Conservation (phyloP, 345 rosid genomes). For the Litchi chinensis region DNA sequence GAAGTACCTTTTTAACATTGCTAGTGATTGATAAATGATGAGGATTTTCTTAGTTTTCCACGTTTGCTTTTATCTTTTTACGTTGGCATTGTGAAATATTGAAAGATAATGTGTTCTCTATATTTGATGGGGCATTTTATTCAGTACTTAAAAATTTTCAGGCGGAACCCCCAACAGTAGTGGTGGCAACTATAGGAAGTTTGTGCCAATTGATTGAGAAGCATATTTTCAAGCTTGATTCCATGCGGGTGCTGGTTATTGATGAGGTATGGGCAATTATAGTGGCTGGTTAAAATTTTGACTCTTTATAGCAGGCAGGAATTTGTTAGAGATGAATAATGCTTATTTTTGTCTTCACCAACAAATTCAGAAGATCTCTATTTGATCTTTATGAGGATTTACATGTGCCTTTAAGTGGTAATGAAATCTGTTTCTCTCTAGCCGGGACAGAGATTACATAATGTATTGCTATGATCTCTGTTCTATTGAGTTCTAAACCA, state of each 20-base stretch:
- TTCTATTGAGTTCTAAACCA: not conserved
- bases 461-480: not conserved
- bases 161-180: slow-evolving; percentile 93
- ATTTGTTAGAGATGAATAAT: not conserved
- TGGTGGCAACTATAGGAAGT: slow-evolving; percentile 85
- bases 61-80: not conserved
- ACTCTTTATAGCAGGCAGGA: not conserved
- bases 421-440: slow-evolving; percentile 5
- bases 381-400: not conserved
- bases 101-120: not conserved
- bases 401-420: not conserved
- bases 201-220: slow-evolving; percentile 88
- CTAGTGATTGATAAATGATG: not conserved
- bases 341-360: not conserved
- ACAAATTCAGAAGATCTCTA: not conserved
- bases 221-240: slow-evolving; percentile 67
- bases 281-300: not conserved
- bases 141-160: slow-evolving; percentile 34
- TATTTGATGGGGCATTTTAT: slow-evolving; percentile 10
- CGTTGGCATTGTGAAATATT: not conserved
- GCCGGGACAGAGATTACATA: not conserved
- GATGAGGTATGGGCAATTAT: slow-evolving; percentile 65
- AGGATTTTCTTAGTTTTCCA: slow-evolving; percentile 8
- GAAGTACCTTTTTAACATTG: slow-evolving; percentile 5
- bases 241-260: slow-evolving; percentile 69